A percentile compares a stretch with the other conserved stretches of the same genome.
phyloP scores from a whole-genome alignment of 768 basidiomycete genomes.

The Tulasnella sp. region DNA sequence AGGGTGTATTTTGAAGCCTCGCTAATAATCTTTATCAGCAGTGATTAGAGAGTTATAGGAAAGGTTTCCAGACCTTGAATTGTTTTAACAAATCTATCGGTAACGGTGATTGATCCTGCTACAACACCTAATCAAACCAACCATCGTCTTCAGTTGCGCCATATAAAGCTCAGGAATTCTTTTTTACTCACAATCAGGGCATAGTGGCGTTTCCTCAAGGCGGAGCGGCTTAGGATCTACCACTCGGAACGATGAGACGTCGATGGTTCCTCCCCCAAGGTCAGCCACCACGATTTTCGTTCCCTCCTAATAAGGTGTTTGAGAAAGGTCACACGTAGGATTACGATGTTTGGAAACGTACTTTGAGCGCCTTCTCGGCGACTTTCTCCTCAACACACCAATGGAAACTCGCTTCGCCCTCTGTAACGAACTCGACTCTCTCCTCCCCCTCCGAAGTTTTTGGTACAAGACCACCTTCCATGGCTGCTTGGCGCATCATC shows the following conservation, averaged over 20 bases:
- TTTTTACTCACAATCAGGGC: slow-evolving; percentile 28
- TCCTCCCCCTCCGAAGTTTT: slow-evolving; percentile 39
- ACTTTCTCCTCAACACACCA: slow-evolving; percentile 44
- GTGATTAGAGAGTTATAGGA: neutral
- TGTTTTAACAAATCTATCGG: slow-evolving; percentile 40
- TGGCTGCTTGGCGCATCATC: slow-evolving; percentile 45
- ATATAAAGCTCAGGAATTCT: slow-evolving; percentile 31
- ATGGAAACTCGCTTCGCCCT: slow-evolving; percentile 54
- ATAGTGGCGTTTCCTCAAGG: neutral
- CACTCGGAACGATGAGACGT: slow-evolving; percentile 40
- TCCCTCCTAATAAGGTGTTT: neutral
- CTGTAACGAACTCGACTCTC: slow-evolving; percentile 46
- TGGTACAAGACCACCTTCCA: slow-evolving; percentile 42
- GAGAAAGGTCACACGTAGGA: no score
- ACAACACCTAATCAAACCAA: slow-evolving; percentile 44
- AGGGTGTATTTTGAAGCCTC: neutral
- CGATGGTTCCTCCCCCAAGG: slow-evolving; percentile 48
- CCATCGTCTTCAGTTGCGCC: slow-evolving; percentile 41
- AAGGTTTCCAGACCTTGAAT: neutral
- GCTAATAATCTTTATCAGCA: neutral
- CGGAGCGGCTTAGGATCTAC: slow-evolving; percentile 22
- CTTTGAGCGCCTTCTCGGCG: slow-evolving; percentile 35
- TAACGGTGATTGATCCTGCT: slow-evolving; percentile 48
- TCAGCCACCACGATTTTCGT: slow-evolving; percentile 45
- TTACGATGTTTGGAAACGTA: neutral